phyloP scores from a whole-genome alignment of 805 yeast species.

The Candida patagonica region DNA sequence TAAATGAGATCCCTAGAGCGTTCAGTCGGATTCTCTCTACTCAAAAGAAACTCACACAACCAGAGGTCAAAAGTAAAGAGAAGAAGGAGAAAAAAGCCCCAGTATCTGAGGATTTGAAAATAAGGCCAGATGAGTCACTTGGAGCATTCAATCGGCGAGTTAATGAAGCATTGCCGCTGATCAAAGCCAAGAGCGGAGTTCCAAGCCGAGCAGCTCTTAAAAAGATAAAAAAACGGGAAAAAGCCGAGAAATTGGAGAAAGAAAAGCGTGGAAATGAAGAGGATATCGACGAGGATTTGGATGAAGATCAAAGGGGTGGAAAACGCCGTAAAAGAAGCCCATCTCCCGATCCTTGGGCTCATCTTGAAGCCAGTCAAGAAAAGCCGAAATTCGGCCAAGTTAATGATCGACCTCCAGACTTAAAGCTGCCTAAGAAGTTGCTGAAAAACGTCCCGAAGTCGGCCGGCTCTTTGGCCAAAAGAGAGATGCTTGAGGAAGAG shows the following conservation, averaged over 20 bases:
- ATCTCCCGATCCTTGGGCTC: conserved; percentile 38
- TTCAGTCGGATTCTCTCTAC: too few relatives aligned
- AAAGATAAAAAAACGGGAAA: conserved; percentile 17
- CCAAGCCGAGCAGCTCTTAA: conserved; percentile 22
- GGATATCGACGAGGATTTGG: conserved; percentile 12
- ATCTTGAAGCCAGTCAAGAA: conserved; percentile 20
- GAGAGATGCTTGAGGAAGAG: conserved; percentile 31
- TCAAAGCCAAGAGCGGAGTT: conserved; percentile 27
- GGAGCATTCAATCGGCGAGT: conserved; percentile 33
- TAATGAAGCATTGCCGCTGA: conserved; percentile 32
- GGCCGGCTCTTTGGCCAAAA: conserved; percentile 32
- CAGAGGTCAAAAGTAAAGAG: too few relatives aligned
- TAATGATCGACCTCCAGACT: conserved; percentile 34
- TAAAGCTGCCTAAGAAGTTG: conserved; percentile 25
- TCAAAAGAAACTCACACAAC: too few relatives aligned
- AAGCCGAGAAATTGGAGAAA: conserved; percentile 16
- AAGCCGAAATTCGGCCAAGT: conserved; percentile 34
- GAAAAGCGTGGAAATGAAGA: conserved; percentile 21
- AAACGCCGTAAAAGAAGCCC: conserved; percentile 20
- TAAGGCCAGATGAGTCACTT: conserved; percentile 30
- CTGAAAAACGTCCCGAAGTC: conserved; percentile 31
- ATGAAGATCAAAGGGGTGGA: neutral
- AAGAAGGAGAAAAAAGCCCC: neutral
- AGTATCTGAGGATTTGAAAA: conserved; percentile 13
- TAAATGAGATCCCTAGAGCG: too few relatives aligned